Evolutionary conservation across 2,329 filamentous ascomycete species (phyloP), one percentile per base, ranked within the genome.

Genomic region (Pseudofabraea citricarpa): DNA sequence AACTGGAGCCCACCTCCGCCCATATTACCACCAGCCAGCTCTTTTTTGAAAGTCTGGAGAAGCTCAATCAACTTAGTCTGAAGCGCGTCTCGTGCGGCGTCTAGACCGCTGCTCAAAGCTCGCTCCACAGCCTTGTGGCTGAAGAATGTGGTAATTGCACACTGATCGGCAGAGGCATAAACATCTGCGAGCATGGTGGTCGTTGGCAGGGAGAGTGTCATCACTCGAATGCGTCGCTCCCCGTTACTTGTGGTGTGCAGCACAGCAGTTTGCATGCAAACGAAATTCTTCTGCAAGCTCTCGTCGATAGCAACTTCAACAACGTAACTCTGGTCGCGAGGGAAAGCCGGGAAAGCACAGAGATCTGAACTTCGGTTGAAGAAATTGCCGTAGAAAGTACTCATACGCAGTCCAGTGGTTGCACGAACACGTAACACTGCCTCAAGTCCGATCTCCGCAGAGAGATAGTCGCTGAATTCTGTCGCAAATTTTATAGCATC

Each of bases 261-360:
- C 8, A 98, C 91, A 40, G 93, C 93, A 12, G 90, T 85, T 68
- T 98, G 90, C 70, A 96, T 73, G 65, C 90, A 97, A 36, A 95
- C 85, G 51, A 95, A 85, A 35, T 88, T 89, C 72, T 95, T 95
- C 36, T 84, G 87, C 48, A 98, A 74, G 26, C 81, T 93, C 70
- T 98, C 93, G 57, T 98, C 93, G 53, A 98, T 97, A 12, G 93
- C 90, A 43, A 98, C 94, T 66, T 98, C 93, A 16, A 98, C 91
- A 33, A 97, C 93, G 62, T 97, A 97, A 51, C 87, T 90, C 65
- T 98, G 93, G 59, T 98, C 93, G 61, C 93, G 85, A 23, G 93
- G 93, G 73, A 98, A 97, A 0, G 93, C 90, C 2, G 93, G 93
- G 75, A 98, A 98, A 10, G 93, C 93, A 64, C 93, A 97, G 23